phyloP scores from a whole-genome alignment of 1,284 basidiomycete genomes.

The Polyporus tsugae region DNA sequence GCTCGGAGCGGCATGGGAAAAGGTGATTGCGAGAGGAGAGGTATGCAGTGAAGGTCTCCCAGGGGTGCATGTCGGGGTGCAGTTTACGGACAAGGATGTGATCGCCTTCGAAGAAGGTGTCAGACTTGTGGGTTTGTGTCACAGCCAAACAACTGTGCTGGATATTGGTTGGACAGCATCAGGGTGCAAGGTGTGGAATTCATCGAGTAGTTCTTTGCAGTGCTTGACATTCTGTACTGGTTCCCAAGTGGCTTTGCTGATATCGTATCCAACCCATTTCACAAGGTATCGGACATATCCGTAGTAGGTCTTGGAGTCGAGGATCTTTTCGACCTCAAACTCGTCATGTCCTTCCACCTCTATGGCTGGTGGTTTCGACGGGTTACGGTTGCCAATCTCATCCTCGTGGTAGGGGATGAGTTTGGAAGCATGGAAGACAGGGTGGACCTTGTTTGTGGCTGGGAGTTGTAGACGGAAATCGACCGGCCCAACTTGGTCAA shows the following conservation, averaged over 20 bases:
- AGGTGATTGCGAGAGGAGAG: conserved; percentile 26
- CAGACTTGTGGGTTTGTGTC: background rate
- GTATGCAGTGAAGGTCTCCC: no score
- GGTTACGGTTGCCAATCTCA: background rate
- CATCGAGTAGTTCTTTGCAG: background rate
- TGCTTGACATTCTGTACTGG: background rate
- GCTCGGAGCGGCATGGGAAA: conserved; percentile 26
- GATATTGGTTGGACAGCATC: background rate
- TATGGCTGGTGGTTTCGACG: background rate
- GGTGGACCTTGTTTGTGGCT: background rate
- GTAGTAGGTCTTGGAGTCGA: background rate
- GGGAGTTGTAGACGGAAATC: background rate
- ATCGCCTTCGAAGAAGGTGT: background rate
- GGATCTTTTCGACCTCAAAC: background rate
- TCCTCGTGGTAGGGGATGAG: background rate
- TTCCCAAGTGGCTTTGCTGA: background rate
- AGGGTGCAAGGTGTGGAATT: background rate
- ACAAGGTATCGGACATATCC: background rate
- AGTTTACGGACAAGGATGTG: no score
- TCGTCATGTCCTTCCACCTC: background rate
- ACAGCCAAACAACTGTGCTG: no score
- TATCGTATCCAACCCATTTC: background rate
- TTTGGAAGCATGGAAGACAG: background rate
- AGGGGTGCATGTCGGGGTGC: no score
- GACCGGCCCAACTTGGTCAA: background rate